Evolutionary conservation across 306 rosid genomes (phyloP), one percentile per base, ranked within the genome.

Genomic region (Inga leiocalycina): DNA sequence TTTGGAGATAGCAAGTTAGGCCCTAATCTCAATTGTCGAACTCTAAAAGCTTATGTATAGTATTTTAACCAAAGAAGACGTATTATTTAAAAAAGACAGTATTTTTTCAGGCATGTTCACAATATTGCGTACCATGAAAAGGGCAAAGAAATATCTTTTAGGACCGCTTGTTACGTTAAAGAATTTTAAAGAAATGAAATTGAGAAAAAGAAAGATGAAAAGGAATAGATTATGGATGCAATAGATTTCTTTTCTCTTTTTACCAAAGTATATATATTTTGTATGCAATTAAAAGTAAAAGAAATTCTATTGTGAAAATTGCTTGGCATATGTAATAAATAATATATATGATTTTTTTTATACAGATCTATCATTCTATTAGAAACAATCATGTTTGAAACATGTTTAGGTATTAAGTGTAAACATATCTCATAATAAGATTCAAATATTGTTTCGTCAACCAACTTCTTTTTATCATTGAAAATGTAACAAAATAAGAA

Each of bases 391-490:
- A 39, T 39, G 6, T 39, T 39, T 0, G 8, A 49, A 49, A 49
- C 1, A 49, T 15, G 0, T 1, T 14, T 0, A 1, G 0, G 0
- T 6, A 49, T 6, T 44, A 46, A 12, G 12, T 46, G 4, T 3
- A 2, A 4, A 11, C 13, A 12, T 11, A 10, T 44, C 12, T 46
- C 41, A 10, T 3, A 46, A 46, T 0, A 14, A 0, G 0, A 49
- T 49, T 3, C 0, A 14, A 49, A 49, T 49, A 4, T 49, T 49
- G 12, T 1, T 49, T 14, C 1, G 2, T 8, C 30, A 49, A 49
- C 0, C 4, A 4, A 3, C 16, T 1, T 4, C 0, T 49, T 14
- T 27, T 14, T 49, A 14, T 1, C 19, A 14, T 49, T 4, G 1
- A 49, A 49, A 49, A 49, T 49, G 6, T 14, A 1, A 14, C 19